phyloP scores from a whole-genome alignment of 495 filamentous ascomycete genomes.

The Neurospora sp. region DNA sequence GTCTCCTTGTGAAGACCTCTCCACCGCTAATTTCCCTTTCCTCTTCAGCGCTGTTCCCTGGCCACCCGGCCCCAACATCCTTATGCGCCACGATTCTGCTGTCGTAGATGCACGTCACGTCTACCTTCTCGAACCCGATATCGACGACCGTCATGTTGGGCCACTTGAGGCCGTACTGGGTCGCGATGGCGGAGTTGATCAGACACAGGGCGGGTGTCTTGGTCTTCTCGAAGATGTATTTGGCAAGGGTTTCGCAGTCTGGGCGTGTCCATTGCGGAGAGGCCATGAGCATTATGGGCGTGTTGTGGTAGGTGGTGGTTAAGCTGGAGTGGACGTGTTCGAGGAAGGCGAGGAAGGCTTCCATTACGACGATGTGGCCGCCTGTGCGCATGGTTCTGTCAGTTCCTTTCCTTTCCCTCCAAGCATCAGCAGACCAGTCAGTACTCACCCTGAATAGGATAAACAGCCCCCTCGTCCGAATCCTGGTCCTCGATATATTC shows the following conservation, averaged over 20 bases:
- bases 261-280: constrained; percentile 78
- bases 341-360: constrained; percentile 84
- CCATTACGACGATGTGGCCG: constrained; percentile 81
- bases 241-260: constrained; percentile 72
- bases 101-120: constrained; percentile 80
- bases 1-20: constrained; percentile 73
- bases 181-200: constrained; percentile 75
- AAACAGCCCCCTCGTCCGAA: constrained; percentile 80
- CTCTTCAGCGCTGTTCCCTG: constrained; percentile 37
- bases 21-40: constrained; percentile 66
- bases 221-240: constrained; percentile 94
- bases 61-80: constrained; percentile 17
- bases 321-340: constrained; percentile 77
- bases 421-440: neutral
- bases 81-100: constrained; percentile 46
- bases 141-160: constrained; percentile 74
- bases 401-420: neutral
- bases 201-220: constrained; percentile 83
- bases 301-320: constrained; percentile 80
- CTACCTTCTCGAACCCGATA: constrained; percentile 81
- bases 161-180: constrained; percentile 73
- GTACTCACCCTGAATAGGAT: constrained; percentile 54
- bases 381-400: constrained; percentile 19
- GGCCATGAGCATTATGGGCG: constrained; percentile 77
- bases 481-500: constrained; percentile 80